Evolutionary conservation across 345 rosid genomes (phyloP).

Genomic region (Pelargonium nanum): DNA sequence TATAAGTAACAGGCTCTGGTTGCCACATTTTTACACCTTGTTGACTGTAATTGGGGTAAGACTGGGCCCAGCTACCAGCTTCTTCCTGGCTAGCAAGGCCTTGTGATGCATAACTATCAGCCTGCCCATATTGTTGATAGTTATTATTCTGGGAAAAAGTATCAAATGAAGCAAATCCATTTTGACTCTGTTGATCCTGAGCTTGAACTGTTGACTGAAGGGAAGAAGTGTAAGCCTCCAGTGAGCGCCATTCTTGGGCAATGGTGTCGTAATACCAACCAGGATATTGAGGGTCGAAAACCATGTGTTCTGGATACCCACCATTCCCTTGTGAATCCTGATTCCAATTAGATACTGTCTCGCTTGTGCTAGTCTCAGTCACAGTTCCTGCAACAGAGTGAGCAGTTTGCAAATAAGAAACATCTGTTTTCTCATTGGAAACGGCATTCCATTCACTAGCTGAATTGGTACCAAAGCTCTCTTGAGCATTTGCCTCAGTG

Average conservation of each 20-base stretch:
- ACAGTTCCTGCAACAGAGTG: slow-evolving; percentile 43
- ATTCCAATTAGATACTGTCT: slow-evolving; percentile 53
- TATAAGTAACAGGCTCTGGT: slow-evolving; percentile 28
- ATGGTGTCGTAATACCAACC: slow-evolving; percentile 86
- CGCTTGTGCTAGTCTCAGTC: slow-evolving; percentile 34
- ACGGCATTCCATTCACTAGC: slow-evolving; percentile 34
- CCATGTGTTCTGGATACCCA: slow-evolving; percentile 84
- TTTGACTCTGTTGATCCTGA: slow-evolving; percentile 46
- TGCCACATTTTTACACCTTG: slow-evolving; percentile 36
- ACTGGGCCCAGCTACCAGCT: slow-evolving; percentile 37
- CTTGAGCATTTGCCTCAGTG: slow-evolving; percentile 21
- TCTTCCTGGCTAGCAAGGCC: slow-evolving; percentile 32
- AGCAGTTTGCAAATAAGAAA: slow-evolving; percentile 48
- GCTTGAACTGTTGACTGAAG: slow-evolving; percentile 34
- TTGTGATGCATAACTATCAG: slow-evolving; percentile 31
- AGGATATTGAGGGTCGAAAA: slow-evolving; percentile 81
- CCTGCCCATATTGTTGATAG: slow-evolving; percentile 30
- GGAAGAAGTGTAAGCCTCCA: slow-evolving; percentile 60
- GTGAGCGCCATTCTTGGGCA: slow-evolving; percentile 55
- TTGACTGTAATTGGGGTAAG: slow-evolving; percentile 36
- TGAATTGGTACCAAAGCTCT: slow-evolving; percentile 17
- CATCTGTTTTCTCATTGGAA: slow-evolving; percentile 39
- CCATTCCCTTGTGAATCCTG: slow-evolving; percentile 53
- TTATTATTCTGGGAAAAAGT: slow-evolving; percentile 23
- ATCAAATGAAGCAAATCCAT: slow-evolving; percentile 33